phyloP scores from a whole-genome alignment of 2,329 filamentous ascomycete genomes.

The Trichophaea hybrida region DNA sequence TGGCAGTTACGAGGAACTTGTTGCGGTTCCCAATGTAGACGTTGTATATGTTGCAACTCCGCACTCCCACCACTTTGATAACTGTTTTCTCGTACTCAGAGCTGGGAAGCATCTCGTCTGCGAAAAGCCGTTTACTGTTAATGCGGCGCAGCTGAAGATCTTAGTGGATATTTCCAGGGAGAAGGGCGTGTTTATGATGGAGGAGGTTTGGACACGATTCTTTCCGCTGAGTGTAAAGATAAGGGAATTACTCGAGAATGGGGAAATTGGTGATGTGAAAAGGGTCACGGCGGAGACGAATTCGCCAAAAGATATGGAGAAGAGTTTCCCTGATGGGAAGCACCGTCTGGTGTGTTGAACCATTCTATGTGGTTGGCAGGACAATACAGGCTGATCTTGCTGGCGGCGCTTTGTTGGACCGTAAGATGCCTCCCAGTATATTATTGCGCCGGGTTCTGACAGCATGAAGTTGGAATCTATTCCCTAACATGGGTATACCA shows the following conservation, averaged over 20 bases:
- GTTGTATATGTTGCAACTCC: slow-evolving; percentile 83
- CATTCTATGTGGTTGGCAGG: no score
- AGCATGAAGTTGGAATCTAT: slow-evolving; percentile 56
- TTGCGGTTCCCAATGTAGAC: slow-evolving; percentile 63
- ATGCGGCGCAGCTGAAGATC: slow-evolving; percentile 58
- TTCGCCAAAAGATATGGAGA: slow-evolving; percentile 47
- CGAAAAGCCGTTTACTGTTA: slow-evolving; percentile 82
- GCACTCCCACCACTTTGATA: slow-evolving; percentile 87
- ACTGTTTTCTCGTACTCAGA: slow-evolving; percentile 68
- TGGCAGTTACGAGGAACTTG: slow-evolving; percentile 68
- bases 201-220: slow-evolving; percentile 80
- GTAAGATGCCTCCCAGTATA: slow-evolving; percentile 28
- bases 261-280: slow-evolving; percentile 43
- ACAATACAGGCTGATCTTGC: slow-evolving; percentile 45
- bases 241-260: slow-evolving; percentile 44
- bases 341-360: slow-evolving; percentile 45
- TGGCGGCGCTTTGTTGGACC: slow-evolving; percentile 66
- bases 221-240: slow-evolving; percentile 71
- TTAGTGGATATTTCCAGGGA: slow-evolving; percentile 56
- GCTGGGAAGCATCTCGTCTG: slow-evolving; percentile 80
- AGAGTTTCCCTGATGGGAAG: slow-evolving; percentile 43
- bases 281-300: slow-evolving; percentile 48
- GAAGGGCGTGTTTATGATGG: slow-evolving; percentile 66
- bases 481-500: slow-evolving; percentile 84
- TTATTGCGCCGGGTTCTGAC: neutral